Conservation (phyloP, 2,329 filamentous ascomycete genomes). For the Talaromyces sp. region DNA sequence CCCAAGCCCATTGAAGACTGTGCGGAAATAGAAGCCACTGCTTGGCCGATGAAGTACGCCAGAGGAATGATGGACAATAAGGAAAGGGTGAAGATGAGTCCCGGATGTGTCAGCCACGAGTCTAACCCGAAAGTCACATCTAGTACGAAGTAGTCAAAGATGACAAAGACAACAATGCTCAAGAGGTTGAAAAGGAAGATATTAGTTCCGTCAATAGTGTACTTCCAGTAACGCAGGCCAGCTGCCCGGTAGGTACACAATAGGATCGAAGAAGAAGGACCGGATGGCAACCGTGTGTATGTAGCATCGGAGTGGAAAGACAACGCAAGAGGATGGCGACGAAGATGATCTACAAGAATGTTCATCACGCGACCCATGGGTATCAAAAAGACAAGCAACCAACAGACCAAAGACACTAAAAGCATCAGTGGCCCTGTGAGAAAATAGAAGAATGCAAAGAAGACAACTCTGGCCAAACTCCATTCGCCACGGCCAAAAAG, state of each 20-base stretch:
- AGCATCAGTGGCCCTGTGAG: constrained; percentile 83
- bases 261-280: constrained; percentile 77
- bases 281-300: constrained; percentile 66
- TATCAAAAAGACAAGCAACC: constrained; percentile 96
- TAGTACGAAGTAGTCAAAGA: constrained; percentile 85
- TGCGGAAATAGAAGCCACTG: constrained; percentile 95
- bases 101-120: constrained; percentile 71
- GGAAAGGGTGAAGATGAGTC: constrained; percentile 78
- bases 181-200: constrained; percentile 98
- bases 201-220: constrained; percentile 96
- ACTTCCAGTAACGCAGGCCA: constrained; percentile 96
- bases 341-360: constrained; percentile 83
- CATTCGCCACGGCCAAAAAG: constrained; percentile 94
- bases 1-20: constrained; percentile 98
- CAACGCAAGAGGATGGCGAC: constrained; percentile 85
- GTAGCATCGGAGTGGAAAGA: constrained; percentile 86
- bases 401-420: constrained; percentile 81
- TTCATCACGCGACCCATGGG: constrained; percentile 96
- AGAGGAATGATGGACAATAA: constrained; percentile 91
- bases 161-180: constrained; percentile 86
- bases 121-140: constrained; percentile 65
- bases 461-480: constrained; percentile 90
- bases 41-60: constrained; percentile 97
- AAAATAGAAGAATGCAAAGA: constrained; percentile 95
- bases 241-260: constrained; percentile 96